Evolutionary conservation across 2,329 filamentous ascomycete species (phyloP), one percentile per base, ranked within the genome.

Genomic region (Ophiostoma sp.): DNA sequence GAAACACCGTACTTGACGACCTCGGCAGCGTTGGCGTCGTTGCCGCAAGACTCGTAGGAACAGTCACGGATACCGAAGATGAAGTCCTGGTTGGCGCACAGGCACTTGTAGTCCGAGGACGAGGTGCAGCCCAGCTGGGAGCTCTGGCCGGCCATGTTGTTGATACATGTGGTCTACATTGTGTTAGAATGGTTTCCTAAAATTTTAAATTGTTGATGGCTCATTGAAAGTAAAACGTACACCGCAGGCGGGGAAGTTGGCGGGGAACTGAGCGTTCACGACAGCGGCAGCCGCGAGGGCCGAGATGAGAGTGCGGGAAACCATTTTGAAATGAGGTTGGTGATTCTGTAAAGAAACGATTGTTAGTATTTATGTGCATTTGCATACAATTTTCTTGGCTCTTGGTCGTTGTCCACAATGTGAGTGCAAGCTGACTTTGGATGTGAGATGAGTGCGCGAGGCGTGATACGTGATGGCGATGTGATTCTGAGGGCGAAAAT

Each of bases 41-140:
- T 76, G 36, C 59, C 72, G 81, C 86, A 87, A 61, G 81, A 80
- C 79, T 84, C 80, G 75, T 77, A 76, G 22, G 85, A 83, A 81
- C 86, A 88, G 82, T 88, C 86, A 73, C 83, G 85, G 74, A 88
- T 79, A 70, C 86, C 86, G 76, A 83, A 86, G 73, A 80, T 77
- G 79, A 86, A 88, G 81, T 86, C 77, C 61, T 75, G 55, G 75
- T 85, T 84, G 73, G 78, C 77, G 82, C 86, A 88, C 17, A 87
- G 82, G 80, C 86, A 88, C 68, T 77, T 77, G 57, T 82, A 48
- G 74, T 87, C 85, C 55, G 77, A 74, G 3, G 55, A 64, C n/a
- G 74, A 75, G 15, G 61, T 6, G 81, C 88, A 90, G 74, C 83
- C 83, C 48, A 89, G 83, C 70, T 83, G 79, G 45, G 76, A 42